Conservation (phyloP, 2,329 filamentous ascomycete species). For the Didymella pomorum region DNA sequence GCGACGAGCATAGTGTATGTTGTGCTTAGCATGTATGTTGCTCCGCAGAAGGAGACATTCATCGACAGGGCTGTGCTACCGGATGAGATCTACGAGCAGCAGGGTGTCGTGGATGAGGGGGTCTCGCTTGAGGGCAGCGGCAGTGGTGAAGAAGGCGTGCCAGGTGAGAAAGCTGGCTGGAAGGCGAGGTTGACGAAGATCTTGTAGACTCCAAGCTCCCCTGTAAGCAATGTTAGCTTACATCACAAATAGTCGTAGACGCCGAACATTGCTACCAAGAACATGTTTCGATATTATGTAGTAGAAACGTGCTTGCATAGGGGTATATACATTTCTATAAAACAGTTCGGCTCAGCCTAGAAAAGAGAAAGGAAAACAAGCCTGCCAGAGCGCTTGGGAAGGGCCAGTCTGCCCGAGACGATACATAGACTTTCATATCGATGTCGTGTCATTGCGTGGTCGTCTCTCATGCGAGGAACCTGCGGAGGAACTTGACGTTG, state of each 20-base stretch:
- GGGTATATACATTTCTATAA: constrained; percentile 17
- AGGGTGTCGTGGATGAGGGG: constrained; percentile 41
- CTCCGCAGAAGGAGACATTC: constrained; percentile 60
- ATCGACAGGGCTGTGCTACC: constrained; percentile 53
- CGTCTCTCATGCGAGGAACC: constrained; percentile 7
- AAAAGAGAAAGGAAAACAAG: constrained; percentile 11
- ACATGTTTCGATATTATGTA: too few species aligned
- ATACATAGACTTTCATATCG: neutral
- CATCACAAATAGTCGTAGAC: too few species aligned
- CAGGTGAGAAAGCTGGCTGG: constrained; percentile 44
- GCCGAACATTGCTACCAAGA: too few species aligned
- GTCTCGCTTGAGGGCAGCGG: constrained; percentile 36
- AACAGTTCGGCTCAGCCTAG: constrained; percentile 4
- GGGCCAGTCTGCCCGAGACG: neutral
- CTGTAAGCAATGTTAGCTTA: too few species aligned
- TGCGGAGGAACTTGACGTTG: constrained; percentile 9
- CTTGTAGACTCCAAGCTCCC: constrained; percentile 28
- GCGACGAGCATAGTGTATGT: constrained; percentile 65
- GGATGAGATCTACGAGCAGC: constrained; percentile 50
- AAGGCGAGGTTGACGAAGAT: constrained; percentile 45
- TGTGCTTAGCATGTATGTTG: constrained; percentile 56
- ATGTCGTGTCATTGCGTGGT: neutral
- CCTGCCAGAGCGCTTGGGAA: constrained; percentile 12
- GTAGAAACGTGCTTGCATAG: neutral
- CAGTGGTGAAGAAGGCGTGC: constrained; percentile 30